Conservation (phyloP, 2,329 filamentous ascomycete species). For the Conoideocrella luteorostrata region DNA sequence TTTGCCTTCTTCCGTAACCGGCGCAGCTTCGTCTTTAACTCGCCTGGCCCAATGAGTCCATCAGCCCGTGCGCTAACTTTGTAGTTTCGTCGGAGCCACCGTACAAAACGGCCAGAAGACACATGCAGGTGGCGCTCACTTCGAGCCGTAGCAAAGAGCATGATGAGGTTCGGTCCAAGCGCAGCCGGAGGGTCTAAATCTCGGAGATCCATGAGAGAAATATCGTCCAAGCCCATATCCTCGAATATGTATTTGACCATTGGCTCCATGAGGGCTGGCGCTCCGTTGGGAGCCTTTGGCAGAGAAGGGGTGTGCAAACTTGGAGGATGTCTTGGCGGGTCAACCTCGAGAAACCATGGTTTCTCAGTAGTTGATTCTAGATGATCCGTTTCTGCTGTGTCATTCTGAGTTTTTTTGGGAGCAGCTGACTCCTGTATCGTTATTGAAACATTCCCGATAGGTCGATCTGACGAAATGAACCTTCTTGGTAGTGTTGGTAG, state of each 20-base stretch:
- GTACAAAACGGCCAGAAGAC: conserved; percentile 79
- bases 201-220: conserved; percentile 77
- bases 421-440: conserved; percentile 8
- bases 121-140: conserved; percentile 92
- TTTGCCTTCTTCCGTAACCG: conserved; percentile 76
- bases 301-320: conserved; percentile 41
- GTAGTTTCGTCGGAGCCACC: conserved; percentile 72
- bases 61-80: conserved; percentile 73
- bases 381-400: conserved; percentile 17
- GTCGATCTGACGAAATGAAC: conserved; percentile 17
- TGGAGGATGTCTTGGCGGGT: conserved; percentile 47
- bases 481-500: conserved; percentile 16
- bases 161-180: conserved; percentile 80
- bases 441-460: conserved; percentile 13
- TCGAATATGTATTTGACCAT: conserved; percentile 75
- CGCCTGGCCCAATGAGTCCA: conserved; percentile 81
- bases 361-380: conserved; percentile 19
- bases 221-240: conserved; percentile 78
- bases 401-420: conserved; percentile 18
- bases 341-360: conserved; percentile 84
- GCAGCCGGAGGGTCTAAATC: conserved; percentile 79
- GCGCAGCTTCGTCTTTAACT: conserved; percentile 80
- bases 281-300: conserved; percentile 54
- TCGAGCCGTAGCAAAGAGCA: conserved; percentile 86
- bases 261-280: conserved; percentile 64